These are phyloP conservation scores for Cladophialophora carrionii DNA, from an alignment of 2,329 filamentous ascomycete species.

Conservation along the genomic window DNA sequence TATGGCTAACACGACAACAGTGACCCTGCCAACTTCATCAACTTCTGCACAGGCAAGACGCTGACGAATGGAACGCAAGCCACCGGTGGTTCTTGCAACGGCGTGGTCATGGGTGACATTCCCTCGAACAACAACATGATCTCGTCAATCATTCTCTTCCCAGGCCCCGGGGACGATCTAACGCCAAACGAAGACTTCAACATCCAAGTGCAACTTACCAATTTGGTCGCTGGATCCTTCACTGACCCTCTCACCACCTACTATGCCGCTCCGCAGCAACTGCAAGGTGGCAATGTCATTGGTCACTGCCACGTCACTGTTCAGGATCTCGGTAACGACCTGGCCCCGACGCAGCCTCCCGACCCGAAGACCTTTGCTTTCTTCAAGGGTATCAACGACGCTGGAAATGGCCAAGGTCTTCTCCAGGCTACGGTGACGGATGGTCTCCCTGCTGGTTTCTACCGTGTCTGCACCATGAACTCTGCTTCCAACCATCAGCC, in stretches of 20 bases:
- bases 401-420: conserved; percentile 59
- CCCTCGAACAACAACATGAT: conserved; percentile 58
- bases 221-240: conserved; percentile 58
- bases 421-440: conserved; percentile 59
- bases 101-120: conserved; percentile 62
- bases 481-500: conserved; percentile 66
- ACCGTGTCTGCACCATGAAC: conserved; percentile 68
- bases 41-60: conserved; percentile 60
- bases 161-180: conserved; percentile 50
- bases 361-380: conserved; percentile 56
- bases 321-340: conserved; percentile 51
- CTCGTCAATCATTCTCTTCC: conserved; percentile 57
- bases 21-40: conserved; percentile 61
- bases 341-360: conserved; percentile 45
- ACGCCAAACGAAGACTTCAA: conserved; percentile 52
- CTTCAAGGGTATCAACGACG: conserved; percentile 65
- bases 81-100: conserved; percentile 59
- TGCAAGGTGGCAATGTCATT: conserved; percentile 48
- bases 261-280: conserved; percentile 59
- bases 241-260: conserved; percentile 60
- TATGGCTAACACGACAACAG: conserved; percentile 22
- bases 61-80: conserved; percentile 60
- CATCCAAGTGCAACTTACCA: conserved; percentile 54
- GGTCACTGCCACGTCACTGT: conserved; percentile 53
- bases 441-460: conserved; percentile 65